A percentile compares a stretch with the other conserved stretches of the same genome.
Evolutionary conservation across 768 basidiomycete species (phyloP).

Genomic region (Auricularia sp.): DNA sequence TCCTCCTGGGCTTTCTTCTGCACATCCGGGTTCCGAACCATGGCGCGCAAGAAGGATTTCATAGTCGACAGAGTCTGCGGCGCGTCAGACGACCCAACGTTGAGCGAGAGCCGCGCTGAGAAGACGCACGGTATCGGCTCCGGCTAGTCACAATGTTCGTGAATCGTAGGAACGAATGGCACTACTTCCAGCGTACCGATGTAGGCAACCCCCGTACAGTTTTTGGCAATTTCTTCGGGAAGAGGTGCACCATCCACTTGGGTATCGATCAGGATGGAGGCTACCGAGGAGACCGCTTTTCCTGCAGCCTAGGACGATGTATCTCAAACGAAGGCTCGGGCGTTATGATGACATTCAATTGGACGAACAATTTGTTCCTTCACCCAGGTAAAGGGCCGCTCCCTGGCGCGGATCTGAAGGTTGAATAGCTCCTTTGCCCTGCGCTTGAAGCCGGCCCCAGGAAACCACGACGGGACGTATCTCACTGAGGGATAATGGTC

Average conservation of each 20-base stretch:
- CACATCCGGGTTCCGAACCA: conserved; percentile 42
- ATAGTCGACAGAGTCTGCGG: conserved; percentile 40
- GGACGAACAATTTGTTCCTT: conserved; percentile 27
- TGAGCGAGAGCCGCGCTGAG: conserved; percentile 2
- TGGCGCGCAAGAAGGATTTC: conserved; percentile 41
- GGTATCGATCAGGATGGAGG: conserved; percentile 25
- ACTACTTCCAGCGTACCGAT: conserved; percentile 24
- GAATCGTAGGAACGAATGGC: background rate
- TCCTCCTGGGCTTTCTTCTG: conserved; percentile 26
- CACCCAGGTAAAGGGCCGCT: background rate
- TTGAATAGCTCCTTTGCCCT: background rate
- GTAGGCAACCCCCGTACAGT: conserved; percentile 40
- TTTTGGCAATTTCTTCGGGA: conserved; percentile 35
- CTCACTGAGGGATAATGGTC: conserved; percentile 1
- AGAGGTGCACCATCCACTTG: background rate
- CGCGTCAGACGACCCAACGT: background rate
- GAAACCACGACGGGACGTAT: conserved; percentile 15
- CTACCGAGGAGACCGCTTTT: conserved; percentile 30
- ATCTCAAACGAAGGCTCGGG: background rate
- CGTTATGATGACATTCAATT: background rate
- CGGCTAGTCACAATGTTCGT: conserved; percentile 11
- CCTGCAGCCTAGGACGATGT: conserved; percentile 19
- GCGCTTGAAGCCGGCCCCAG: conserved; percentile 11
- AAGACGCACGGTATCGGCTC: conserved; percentile 21
- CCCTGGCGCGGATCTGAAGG: background rate